These are phyloP conservation scores for Malassezia obtusa DNA, from an alignment of 1,284 basidiomycete species.

Conservation along the genomic window DNA sequence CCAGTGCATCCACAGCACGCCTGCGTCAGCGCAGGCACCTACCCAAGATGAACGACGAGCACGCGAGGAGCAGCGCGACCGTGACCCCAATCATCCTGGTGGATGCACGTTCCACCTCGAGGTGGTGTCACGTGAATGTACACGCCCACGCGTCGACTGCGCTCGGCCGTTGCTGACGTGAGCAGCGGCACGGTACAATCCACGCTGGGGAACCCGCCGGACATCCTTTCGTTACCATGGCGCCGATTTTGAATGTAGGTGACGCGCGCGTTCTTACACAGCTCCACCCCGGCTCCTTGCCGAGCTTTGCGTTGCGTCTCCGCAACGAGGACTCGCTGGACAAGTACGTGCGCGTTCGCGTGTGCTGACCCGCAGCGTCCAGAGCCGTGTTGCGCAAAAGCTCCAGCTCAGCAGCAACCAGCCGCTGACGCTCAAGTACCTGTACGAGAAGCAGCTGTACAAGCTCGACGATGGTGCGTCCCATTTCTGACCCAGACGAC, in stretches of 20 bases:
- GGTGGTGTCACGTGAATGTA: slow-evolving; percentile 7
- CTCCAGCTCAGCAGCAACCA: slow-evolving; percentile 24
- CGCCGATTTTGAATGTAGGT: slow-evolving; percentile 41
- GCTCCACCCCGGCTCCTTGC: slow-evolving; percentile 43
- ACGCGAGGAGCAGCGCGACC: slow-evolving; percentile 21
- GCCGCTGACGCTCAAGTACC: slow-evolving; percentile 41
- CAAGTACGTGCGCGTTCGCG: slow-evolving; percentile 13
- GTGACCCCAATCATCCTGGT: slow-evolving; percentile 24
- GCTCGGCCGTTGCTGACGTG: slow-evolving; percentile 2
- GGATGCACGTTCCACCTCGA: not conserved
- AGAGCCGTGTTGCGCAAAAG: slow-evolving; percentile 36
- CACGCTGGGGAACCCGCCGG: not conserved
- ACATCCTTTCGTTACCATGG: slow-evolving; percentile 19
- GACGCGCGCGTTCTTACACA: slow-evolving; percentile 1
- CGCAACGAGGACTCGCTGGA: slow-evolving; percentile 35
- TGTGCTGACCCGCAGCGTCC: slow-evolving; percentile 20
- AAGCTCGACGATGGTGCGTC: slow-evolving; percentile 41
- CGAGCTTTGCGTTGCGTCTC: slow-evolving; percentile 41
- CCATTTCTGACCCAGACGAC: slow-evolving; percentile 20
- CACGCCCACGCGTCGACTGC: not conserved
- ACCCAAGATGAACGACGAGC: slow-evolving; percentile 35
- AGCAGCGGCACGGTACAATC: not conserved
- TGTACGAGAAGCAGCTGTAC: slow-evolving; percentile 33
- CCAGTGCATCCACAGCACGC: slow-evolving; percentile 46
- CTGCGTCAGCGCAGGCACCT: slow-evolving; percentile 24